Evolutionary conservation across 1,139 yeast species (phyloP).

Genomic region (Nadsonia starkeyi-henricii): DNA sequence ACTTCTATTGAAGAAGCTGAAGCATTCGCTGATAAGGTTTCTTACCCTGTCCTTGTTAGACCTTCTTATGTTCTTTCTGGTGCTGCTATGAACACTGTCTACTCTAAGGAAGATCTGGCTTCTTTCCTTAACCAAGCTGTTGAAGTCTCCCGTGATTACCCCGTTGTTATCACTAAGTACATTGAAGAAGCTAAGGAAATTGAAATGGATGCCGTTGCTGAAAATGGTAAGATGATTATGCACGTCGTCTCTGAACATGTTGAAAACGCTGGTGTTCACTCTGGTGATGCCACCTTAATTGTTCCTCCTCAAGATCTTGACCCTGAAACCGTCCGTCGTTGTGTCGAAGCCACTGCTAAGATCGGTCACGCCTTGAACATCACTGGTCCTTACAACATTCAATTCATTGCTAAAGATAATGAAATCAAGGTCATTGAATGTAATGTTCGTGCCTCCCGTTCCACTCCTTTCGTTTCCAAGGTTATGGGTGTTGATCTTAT

Average conservation of each 20-base stretch:
- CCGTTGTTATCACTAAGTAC: slow-evolving; percentile 93
- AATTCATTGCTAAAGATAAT: slow-evolving; percentile 82
- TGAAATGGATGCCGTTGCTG: slow-evolving; percentile 98
- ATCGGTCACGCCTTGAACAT: slow-evolving; percentile 91
- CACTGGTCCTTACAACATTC: slow-evolving; percentile 97
- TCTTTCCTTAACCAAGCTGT: slow-evolving; percentile 86
- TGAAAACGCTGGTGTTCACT: slow-evolving; percentile 98
- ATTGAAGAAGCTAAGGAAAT: slow-evolving; percentile 96
- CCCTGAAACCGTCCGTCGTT: slow-evolving; percentile 80
- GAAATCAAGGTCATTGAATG: slow-evolving; percentile 96
- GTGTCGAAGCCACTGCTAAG: slow-evolving; percentile 91
- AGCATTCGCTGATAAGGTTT: slow-evolving; percentile 77
- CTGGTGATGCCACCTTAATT: slow-evolving; percentile 96
- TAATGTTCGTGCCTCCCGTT: slow-evolving; percentile 95
- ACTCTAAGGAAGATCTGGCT: slow-evolving; percentile 78
- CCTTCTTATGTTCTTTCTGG: slow-evolving; percentile 97
- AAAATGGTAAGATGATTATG: slow-evolving; percentile 87
- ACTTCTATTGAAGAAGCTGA: slow-evolving; percentile 91
- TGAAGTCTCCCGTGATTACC: slow-evolving; percentile 94
- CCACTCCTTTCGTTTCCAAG: slow-evolving; percentile 97
- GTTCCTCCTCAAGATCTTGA: slow-evolving; percentile 96
- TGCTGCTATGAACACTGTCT: slow-evolving; percentile 98
- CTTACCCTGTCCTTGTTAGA: slow-evolving; percentile 93
- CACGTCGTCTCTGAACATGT: slow-evolving; percentile 98
- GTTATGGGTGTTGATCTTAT: slow-evolving; percentile 94